phyloP scores from a whole-genome alignment of 495 filamentous ascomycete genomes.

The Pyronema domesticum region DNA sequence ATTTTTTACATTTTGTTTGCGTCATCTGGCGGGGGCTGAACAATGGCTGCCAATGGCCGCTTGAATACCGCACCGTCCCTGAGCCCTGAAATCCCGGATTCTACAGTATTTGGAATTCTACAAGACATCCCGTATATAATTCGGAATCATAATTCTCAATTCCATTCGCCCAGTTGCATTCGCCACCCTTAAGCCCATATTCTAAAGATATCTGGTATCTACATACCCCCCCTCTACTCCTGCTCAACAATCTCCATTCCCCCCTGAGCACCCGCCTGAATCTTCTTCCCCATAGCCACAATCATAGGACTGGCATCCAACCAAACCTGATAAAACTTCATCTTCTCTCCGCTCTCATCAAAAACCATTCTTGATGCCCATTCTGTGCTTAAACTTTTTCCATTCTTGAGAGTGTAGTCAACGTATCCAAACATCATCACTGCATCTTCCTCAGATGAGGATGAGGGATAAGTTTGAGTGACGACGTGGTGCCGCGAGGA shows the following conservation, averaged over 20 bases:
- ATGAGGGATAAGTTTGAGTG: neutral
- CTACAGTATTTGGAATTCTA: too few relatives aligned
- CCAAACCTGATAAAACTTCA: conserved; percentile 6
- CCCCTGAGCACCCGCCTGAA: neutral
- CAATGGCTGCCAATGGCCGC: too few relatives aligned
- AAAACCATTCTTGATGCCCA: conserved; percentile 5
- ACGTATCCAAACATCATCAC: conserved; percentile 3
- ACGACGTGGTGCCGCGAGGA: conserved; percentile 4
- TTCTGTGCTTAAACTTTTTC: neutral
- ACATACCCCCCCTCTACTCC: too few relatives aligned
- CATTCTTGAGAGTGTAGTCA: conserved; percentile 3
- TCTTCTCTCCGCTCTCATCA: neutral
- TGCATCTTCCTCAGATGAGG: neutral
- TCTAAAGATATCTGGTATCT: too few relatives aligned
- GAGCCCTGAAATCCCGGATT: too few relatives aligned
- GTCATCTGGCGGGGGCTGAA: too few relatives aligned
- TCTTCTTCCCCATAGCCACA: conserved; percentile 4
- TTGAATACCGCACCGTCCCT: too few relatives aligned
- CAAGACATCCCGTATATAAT: too few relatives aligned
- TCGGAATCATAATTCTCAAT: too few relatives aligned
- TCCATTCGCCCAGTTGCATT: too few relatives aligned
- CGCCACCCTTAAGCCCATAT: too few relatives aligned
- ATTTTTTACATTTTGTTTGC: too few relatives aligned
- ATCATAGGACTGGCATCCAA: conserved; percentile 4
- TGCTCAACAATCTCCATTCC: neutral